Base-by-base conservation (phyloP, 1,284 basidiomycete species). In the Ceratobasidium sp. region DNA sequence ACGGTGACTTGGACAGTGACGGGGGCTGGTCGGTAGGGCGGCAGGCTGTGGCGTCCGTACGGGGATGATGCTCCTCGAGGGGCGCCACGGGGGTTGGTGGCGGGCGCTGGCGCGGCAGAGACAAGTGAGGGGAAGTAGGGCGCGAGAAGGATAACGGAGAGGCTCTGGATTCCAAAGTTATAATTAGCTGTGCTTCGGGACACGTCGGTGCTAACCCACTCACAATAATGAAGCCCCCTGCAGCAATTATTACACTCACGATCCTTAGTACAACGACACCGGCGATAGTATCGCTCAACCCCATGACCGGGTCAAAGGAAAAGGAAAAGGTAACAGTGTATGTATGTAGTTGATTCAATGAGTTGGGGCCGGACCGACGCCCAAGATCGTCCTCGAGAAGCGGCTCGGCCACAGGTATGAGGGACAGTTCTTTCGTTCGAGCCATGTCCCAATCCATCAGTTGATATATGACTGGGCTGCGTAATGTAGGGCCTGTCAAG, bases 101-200 rank as follows among this genome's bases (percentile, higher is more conserved):
- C 46, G 16, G 6, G 24, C 24, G 43, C 56, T 2, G 69, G 69
- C 22, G 46, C 69, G 0, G 69, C 46, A 19, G 69, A 59, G 27
- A 61, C 41, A 24, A 72, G 69, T 19, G 69, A 72, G 31, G 69
- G 69, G 19, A 72, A 72, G 22, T 59, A 49, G 2, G 69, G 69
- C 27, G 69, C 69, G 29, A 72, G 69, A 11, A 72, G 41, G 43
- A 72, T 72, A 27, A 72, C 69, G 31, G 69, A 56, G n/a, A 72
- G 56, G 69, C 69, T 72, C 69, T 72, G 24, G 19, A 49, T 64
- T 29, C 43, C 27, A 31, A 53, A 14, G 66, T 31, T 72, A 72
- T 72, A 37, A 61, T 72, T 72, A 72, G 69, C 69, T 41, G 19
- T 8, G 19, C 29, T 13, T 34, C 29, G 27, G 56, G 14, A 37